These are phyloP conservation scores for Mycena crocata DNA, from an alignment of 768 basidiomycete genomes.

Conservation along the genomic window DNA sequence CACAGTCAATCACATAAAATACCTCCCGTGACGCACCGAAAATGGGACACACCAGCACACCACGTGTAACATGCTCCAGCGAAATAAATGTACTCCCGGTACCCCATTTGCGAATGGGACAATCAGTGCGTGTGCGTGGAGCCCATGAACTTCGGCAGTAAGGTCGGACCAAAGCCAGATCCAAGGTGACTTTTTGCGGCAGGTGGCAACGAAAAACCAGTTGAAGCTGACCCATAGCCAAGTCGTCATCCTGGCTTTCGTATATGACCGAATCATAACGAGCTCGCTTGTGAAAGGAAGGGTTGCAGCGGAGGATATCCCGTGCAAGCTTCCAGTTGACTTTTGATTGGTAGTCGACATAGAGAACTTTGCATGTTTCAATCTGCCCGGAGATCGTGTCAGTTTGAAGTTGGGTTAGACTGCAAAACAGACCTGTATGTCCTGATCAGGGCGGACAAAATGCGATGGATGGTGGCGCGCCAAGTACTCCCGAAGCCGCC, in stretches of 20 bases:
- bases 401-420: neutral
- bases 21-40: no score
- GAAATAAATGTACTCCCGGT: no score
- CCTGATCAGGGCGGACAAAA: neutral
- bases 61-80: no score
- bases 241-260: neutral
- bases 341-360: slow-evolving; percentile 1
- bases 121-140: no score
- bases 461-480: neutral
- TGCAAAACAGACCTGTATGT: neutral
- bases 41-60: no score
- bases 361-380: slow-evolving; percentile 12
- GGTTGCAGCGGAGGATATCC: neutral
- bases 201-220: no score
- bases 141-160: no score
- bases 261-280: slow-evolving; percentile 5
- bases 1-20: no score
- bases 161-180: no score
- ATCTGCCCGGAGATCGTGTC: neutral
- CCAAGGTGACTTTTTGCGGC: no score
- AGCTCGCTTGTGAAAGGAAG: neutral
- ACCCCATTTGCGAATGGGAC: no score
- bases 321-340: neutral
- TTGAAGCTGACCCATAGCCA: slow-evolving; percentile 8
- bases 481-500: neutral